Base-by-base conservation (phyloP, 176 grass and related monocot species). In the Paspalum vaginatum region DNA sequence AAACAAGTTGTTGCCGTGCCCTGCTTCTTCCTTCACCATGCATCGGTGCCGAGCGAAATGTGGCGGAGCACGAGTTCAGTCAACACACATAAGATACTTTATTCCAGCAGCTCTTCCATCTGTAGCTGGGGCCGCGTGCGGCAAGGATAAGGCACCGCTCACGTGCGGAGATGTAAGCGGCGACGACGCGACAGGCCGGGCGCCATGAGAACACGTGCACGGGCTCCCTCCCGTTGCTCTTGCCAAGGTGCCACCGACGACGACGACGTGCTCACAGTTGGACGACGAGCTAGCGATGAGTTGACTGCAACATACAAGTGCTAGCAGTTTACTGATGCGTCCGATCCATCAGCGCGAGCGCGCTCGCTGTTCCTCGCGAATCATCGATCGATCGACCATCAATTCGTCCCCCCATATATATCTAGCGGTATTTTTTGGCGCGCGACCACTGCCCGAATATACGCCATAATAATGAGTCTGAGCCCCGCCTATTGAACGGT, bases 101-200 rank as follows among this genome's bases (percentile, higher is more conserved):
- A 40, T 65, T 54, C n/a, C 6, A 50, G 7, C 39, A 8, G 8
- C 32, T 32, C 32, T 32, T 43, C 42, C 2, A 43, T 43, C 42
- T 43, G 5, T 43, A 18, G 37, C 26, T 75, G 32, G 61, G 52
- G 53, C 27, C 54, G 70, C 68, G 68, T 71, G 68, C 46, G 10
- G 76, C 76, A 46, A 75, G 72, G 81, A 70, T 77, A 87, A 87
- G 85, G 54, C 52, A 55, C 63, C 56, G 57, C 10, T 39, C 71
- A 78, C 79, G 63, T 70, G 72, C 55, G 45, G 65, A 71, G 10
- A 56, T 32, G 32, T 72, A 20, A 32, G 68, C 68, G 25, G 26
- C 56, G 21, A 16, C 8, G 25, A 43, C 39, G 49, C 70, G 14
- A 48, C 55, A 50, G 65, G 39, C 79, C 55, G 57, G 65, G 39